Conservation (phyloP, 1,284 basidiomycete genomes). For the Ceratobasidium sp. region DNA sequence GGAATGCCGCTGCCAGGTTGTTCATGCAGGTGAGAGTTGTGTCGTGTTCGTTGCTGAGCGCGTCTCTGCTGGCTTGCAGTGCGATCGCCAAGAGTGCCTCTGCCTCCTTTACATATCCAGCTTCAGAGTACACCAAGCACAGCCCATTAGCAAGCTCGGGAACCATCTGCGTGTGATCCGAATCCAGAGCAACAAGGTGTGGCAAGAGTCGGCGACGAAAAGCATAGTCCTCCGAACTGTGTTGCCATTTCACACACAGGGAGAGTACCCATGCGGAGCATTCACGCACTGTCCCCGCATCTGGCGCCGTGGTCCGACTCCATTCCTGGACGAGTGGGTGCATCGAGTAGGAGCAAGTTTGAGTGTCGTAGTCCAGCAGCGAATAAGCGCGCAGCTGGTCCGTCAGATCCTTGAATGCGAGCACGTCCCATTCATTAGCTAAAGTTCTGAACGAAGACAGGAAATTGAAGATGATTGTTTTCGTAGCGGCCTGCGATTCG, state of each 20-base stretch:
- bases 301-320: background rate
- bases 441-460: background rate
- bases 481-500: background rate
- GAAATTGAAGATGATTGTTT: background rate
- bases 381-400: background rate
- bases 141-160: background rate
- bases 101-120: background rate
- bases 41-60: background rate
- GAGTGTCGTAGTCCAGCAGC: conserved; percentile 3
- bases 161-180: background rate
- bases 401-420: background rate
- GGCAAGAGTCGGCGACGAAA: conserved; percentile 17
- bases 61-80: too few relatives aligned
- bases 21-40: background rate
- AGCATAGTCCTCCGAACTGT: conserved; percentile 4
- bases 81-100: background rate
- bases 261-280: conserved; percentile 14
- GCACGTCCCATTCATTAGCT: background rate
- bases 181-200: conserved; percentile 17
- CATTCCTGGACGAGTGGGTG: conserved; percentile 17
- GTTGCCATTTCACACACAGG: conserved; percentile 1
- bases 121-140: conserved; percentile 14
- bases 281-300: too few relatives aligned
- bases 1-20: background rate
- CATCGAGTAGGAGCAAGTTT: background rate